A percentile compares a stretch with the other conserved stretches of the same genome.
Evolutionary conservation across 2,329 filamentous ascomycete species (phyloP).

Genomic region (Bisporella sp.): DNA sequence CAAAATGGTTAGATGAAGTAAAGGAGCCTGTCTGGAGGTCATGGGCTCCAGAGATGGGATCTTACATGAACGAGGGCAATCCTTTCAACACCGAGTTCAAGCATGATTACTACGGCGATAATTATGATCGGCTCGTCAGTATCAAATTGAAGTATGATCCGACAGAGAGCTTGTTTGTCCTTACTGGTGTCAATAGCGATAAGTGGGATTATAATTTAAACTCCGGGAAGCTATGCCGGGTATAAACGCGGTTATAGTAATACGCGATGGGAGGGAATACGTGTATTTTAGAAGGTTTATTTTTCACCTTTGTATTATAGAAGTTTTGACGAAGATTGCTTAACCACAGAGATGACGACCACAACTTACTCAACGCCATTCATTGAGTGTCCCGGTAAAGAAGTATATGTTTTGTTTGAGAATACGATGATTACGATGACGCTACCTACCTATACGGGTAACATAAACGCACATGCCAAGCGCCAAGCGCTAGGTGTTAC

Average conservation of each 20-base stretch:
- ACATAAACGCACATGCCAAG: too few species aligned
- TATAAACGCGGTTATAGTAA: background rate
- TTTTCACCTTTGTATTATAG: too few species aligned
- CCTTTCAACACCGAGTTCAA: constrained; percentile 35
- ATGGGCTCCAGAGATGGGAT: constrained; percentile 29
- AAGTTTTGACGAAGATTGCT: too few species aligned
- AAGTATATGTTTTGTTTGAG: too few species aligned
- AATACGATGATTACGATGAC: too few species aligned
- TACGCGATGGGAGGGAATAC: too few species aligned
- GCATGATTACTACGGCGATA: constrained; percentile 34
- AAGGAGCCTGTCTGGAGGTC: constrained; percentile 15
- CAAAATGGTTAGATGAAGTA: constrained; percentile 19
- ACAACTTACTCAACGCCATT: too few species aligned
- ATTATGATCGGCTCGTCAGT: constrained; percentile 8
- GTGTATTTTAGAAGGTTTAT: too few species aligned
- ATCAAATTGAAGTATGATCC: constrained; percentile 12
- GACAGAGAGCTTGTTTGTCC: constrained; percentile 5
- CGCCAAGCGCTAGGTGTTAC: too few species aligned
- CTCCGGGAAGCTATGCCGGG: constrained; percentile 2
- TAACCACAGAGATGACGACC: too few species aligned
- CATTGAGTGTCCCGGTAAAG: too few species aligned
- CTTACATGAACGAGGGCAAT: constrained; percentile 44
- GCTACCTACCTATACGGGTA: too few species aligned
- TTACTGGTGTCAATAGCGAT: constrained; percentile 12
- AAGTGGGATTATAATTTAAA: constrained; percentile 8